phyloP scores from a whole-genome alignment of 108 stramenopile genomes.

The Nitzschia palea region DNA sequence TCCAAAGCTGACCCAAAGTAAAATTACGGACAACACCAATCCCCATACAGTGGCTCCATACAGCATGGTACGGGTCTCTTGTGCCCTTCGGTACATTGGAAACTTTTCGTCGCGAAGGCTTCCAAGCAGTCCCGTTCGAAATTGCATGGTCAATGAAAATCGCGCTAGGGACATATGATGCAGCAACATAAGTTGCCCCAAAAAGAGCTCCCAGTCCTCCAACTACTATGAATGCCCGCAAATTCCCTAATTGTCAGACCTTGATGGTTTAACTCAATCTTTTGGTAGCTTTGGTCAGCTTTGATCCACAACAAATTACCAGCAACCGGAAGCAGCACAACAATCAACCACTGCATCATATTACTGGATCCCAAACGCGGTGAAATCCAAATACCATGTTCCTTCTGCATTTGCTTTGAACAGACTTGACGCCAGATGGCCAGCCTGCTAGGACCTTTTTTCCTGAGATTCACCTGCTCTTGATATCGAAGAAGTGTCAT shows the following conservation, averaged over 20 bases:
- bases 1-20: not conserved
- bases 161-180: conserved; percentile 15
- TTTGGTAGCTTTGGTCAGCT: not conserved
- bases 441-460: not conserved
- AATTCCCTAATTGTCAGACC: not conserved
- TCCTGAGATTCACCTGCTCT: not conserved
- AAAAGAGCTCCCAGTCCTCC: not conserved
- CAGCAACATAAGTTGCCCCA: not conserved
- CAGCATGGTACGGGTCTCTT: not conserved
- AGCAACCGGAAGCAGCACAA: not conserved
- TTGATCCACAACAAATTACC: not conserved
- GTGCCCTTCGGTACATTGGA: conserved; percentile 9
- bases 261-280: not conserved
- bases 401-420: conserved; percentile 3
- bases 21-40: conserved; percentile 9
- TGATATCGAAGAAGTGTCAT: not conserved
- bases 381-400: not conserved
- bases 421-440: not conserved
- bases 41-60: conserved; percentile 13
- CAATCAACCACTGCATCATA: not conserved
- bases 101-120: conserved; percentile 25
- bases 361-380: not conserved
- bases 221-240: not conserved
- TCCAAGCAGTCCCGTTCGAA: conserved; percentile 39
- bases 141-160: conserved; percentile 29